Conservation (phyloP, 768 basidiomycete species). For the Mrakia blollopis region DNA sequence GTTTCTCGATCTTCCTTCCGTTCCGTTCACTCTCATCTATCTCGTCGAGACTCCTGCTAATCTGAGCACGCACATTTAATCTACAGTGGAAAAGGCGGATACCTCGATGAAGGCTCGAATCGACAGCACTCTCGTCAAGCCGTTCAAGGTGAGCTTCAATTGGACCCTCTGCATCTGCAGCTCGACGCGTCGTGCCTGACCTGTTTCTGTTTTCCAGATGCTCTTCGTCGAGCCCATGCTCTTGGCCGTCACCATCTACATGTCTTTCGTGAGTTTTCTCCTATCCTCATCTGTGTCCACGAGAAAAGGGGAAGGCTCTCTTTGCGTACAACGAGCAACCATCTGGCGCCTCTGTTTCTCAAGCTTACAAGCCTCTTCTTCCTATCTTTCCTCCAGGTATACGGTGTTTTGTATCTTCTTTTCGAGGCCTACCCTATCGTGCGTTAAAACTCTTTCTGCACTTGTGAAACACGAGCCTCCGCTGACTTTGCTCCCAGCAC, state of each 20-base stretch:
- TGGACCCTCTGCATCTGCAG: no score
- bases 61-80: no score
- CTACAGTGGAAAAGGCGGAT: conserved; percentile 14
- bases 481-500: no score
- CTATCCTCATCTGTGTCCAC: no score
- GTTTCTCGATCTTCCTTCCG: no score
- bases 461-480: no score
- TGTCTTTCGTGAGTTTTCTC: conserved; percentile 39
- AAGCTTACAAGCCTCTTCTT: not conserved
- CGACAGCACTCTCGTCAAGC: conserved; percentile 42
- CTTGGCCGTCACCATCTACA: conserved; percentile 42
- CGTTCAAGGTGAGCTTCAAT: conserved; percentile 40
- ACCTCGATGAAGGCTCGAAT: conserved; percentile 36
- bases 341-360: not conserved
- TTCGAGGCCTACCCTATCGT: conserved; percentile 39
- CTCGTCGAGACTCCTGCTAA: no score
- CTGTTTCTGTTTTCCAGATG: not conserved
- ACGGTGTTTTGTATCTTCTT: conserved; percentile 42
- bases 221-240: conserved; percentile 40
- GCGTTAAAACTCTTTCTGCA: no score
- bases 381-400: conserved; percentile 27
- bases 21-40: no score
- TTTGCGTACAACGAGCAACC: no score
- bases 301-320: no score
- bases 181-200: no score